A percentile compares a stretch with the other conserved stretches of the same genome.
These are phyloP conservation scores for Tulasnella sp. DNA, from an alignment of 768 basidiomycete genomes.

Conservation along the genomic window DNA sequence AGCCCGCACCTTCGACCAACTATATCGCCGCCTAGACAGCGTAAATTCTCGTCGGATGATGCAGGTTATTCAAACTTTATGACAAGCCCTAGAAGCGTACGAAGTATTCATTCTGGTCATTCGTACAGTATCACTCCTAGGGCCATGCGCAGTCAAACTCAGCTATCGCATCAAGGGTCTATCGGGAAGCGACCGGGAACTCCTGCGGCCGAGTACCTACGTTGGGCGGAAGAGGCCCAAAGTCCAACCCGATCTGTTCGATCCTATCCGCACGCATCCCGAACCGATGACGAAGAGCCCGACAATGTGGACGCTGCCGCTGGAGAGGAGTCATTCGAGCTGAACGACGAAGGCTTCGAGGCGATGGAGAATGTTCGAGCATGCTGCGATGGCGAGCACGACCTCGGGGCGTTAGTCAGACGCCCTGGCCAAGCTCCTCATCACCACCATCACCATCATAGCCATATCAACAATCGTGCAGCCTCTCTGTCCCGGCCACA, in stretches of 20 bases:
- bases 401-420: conserved; percentile 47
- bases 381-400: conserved; percentile 79
- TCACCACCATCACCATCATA: conserved; percentile 40
- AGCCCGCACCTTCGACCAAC: conserved; percentile 20
- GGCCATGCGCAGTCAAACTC: conserved; percentile 65
- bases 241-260: conserved; percentile 57
- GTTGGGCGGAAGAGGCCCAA: conserved; percentile 65
- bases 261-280: conserved; percentile 20
- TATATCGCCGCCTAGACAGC: conserved; percentile 17
- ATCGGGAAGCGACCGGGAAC: conserved; percentile 80
- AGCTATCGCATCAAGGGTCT: conserved; percentile 60
- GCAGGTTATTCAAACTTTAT: conserved; percentile 17
- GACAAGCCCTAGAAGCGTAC: conserved; percentile 57
- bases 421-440: conserved; percentile 31
- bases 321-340: conserved; percentile 69
- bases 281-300: conserved; percentile 23
- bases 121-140: conserved; percentile 66
- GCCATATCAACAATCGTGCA: not conserved
- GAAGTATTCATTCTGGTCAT: conserved; percentile 44
- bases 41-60: conserved; percentile 10
- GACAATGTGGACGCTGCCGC: conserved; percentile 32
- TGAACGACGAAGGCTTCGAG: conserved; percentile 72
- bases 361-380: conserved; percentile 91
- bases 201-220: conserved; percentile 81
- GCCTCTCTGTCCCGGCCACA: not conserved